Evolutionary conservation across 805 yeast species (phyloP), one percentile per base, ranked within the genome.

Genomic region (Saccharomycopsis javanensis): DNA sequence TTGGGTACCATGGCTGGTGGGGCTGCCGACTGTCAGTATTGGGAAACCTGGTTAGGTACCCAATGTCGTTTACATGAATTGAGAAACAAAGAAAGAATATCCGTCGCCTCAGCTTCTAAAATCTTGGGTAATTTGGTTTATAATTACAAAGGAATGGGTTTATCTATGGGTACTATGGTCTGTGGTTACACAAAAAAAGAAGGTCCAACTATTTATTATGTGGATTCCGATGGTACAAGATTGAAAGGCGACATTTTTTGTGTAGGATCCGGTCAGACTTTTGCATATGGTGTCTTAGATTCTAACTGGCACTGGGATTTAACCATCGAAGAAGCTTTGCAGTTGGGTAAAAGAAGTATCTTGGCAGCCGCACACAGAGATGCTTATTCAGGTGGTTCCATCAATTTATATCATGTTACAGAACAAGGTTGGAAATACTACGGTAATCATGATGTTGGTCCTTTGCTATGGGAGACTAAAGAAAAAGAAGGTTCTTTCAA

Each of bases 1-100:
- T 78, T 94, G 65, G 99, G 99, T 63, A 94, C 99, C 20, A 84
- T 94, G 97, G 99, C 99, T 34, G 99, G 99, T 74, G 98, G 98
- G 76, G 99, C 99, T 53, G 98, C 98, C 33, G 99, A 94, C 74
- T 94, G 99, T 78, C 99, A 94, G 72, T 94, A 78, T 73, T 94
- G 99, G 99, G 98, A 94, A 74, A 88, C 97, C 37, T 94, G 98
- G 98, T 79, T 94, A 60, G 99, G 99, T 61, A 77, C 96, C 16
- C 97, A 94, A 73, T 92, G 98, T 75, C 79, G 99, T 67, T 74
- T 94, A 66, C 96, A 91, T 71, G 99, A 94, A 71, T 79, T 94
- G 67, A 81, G 96, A 69, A 94, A 92, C 71, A 91, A 92, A 73
- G 92, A 90, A 73, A 81, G 99, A 66, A 94, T 94, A 63, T 82